phyloP scores from a whole-genome alignment of 2,329 filamentous ascomycete genomes.

The Cordyceps farinosa region DNA sequence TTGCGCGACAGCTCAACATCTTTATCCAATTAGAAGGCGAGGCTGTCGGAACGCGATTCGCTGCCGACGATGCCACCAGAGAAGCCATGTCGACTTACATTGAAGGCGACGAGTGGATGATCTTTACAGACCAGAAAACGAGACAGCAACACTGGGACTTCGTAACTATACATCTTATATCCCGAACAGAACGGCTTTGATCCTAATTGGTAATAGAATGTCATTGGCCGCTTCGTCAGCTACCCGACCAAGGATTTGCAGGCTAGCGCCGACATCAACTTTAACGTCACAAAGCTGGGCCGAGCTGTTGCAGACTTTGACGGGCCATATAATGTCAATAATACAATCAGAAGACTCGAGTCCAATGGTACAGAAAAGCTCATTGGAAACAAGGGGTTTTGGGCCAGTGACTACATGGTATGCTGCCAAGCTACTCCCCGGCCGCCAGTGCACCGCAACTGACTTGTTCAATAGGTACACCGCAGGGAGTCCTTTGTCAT shows the following conservation, averaged over 20 bases:
- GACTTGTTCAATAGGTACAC: conserved; percentile 16
- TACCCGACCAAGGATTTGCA: conserved; percentile 24
- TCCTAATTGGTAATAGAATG: conserved; percentile 20
- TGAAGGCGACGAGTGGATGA: conserved; percentile 25
- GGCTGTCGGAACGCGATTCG: conserved; percentile 24
- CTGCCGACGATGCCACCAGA: conserved; percentile 19
- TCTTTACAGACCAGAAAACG: conserved; percentile 22
- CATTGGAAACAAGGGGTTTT: conserved; percentile 25
- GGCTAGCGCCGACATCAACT: conserved; percentile 26
- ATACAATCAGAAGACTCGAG: conserved; percentile 19
- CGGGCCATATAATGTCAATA: conserved; percentile 19
- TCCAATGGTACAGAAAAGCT: conserved; percentile 25
- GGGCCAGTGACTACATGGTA: conserved; percentile 26
- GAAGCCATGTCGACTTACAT: conserved; percentile 23
- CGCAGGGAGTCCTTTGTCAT: conserved; percentile 20
- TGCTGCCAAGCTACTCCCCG: neutral
- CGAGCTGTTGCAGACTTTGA: conserved; percentile 22
- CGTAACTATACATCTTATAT: conserved; percentile 13
- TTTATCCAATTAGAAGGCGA: conserved; percentile 25
- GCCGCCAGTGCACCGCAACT: neutral
- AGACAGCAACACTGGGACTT: conserved; percentile 24
- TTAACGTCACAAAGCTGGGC: conserved; percentile 24
- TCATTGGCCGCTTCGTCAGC: conserved; percentile 24
- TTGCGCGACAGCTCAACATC: conserved; percentile 21
- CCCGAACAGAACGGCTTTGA: neutral